A percentile compares a stretch with the other conserved stretches of the same genome.
phyloP scores from a whole-genome alignment of 2,329 filamentous ascomycete species.

The Didymella pinodella region DNA sequence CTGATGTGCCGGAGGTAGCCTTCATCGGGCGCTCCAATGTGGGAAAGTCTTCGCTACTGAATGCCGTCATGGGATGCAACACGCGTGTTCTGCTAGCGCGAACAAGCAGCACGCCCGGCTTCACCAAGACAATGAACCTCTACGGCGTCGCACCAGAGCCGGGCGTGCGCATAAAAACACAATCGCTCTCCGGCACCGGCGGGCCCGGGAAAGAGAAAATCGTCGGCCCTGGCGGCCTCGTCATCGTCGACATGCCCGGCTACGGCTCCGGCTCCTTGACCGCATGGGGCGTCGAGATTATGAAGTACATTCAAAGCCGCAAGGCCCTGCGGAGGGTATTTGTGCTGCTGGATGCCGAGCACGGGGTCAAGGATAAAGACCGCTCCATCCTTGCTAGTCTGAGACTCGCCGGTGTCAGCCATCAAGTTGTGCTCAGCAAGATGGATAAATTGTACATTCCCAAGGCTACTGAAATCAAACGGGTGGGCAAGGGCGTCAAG shows the following conservation, averaged over 20 bases:
- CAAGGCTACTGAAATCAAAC: slow-evolving; percentile 26
- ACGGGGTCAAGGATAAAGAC: slow-evolving; percentile 70
- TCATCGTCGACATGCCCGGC: slow-evolving; percentile 75
- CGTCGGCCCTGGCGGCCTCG: slow-evolving; percentile 55
- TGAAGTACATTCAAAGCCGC: slow-evolving; percentile 70
- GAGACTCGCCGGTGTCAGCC: slow-evolving; percentile 63
- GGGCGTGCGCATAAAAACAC: slow-evolving; percentile 37
- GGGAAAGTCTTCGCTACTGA: slow-evolving; percentile 72
- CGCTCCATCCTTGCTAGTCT: slow-evolving; percentile 64
- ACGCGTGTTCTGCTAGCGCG: slow-evolving; percentile 54
- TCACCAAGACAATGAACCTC: slow-evolving; percentile 71
- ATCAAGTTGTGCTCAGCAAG: slow-evolving; percentile 73
- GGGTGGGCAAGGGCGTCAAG: slow-evolving; percentile 20
- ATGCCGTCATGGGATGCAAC: slow-evolving; percentile 61
- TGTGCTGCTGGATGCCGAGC: slow-evolving; percentile 68
- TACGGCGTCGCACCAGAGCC: slow-evolving; percentile 63
- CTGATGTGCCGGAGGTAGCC: slow-evolving; percentile 65
- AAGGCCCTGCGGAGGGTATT: slow-evolving; percentile 70
- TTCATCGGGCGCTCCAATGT: slow-evolving; percentile 76
- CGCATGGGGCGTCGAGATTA: slow-evolving; percentile 71
- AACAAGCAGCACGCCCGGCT: slow-evolving; percentile 66
- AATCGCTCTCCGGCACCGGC: background rate
- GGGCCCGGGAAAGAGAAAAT: slow-evolving; percentile 37
- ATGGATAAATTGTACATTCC: slow-evolving; percentile 59
- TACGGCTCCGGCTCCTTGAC: slow-evolving; percentile 69